Conservation (phyloP, 768 basidiomycete genomes). For the Suillus ampliporus region DNA sequence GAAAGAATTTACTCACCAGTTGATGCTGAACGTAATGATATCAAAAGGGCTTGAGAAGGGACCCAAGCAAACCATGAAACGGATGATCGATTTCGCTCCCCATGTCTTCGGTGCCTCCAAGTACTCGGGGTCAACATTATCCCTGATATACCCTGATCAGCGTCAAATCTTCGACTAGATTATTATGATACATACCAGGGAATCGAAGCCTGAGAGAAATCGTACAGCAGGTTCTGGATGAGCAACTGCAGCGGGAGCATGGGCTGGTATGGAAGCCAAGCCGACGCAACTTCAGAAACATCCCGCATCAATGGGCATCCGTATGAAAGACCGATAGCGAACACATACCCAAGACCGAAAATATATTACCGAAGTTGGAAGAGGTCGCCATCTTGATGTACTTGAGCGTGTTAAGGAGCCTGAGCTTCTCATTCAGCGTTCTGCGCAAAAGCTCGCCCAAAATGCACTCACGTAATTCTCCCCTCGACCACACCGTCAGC, state of each 20-base stretch:
- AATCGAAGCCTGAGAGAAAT: slow-evolving; percentile 43
- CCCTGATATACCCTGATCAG: slow-evolving; percentile 28
- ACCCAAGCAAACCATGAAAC: slow-evolving; percentile 43
- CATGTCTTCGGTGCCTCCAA: slow-evolving; percentile 36
- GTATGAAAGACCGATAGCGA: background rate
- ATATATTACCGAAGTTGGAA: slow-evolving; percentile 42
- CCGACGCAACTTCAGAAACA: slow-evolving; percentile 36
- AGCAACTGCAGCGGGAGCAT: slow-evolving; percentile 41
- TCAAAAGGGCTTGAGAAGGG: slow-evolving; percentile 44
- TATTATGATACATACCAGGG: slow-evolving; percentile 32
- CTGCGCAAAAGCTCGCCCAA: background rate
- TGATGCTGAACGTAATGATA: slow-evolving; percentile 36
- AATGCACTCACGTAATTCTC: slow-evolving; percentile 35
- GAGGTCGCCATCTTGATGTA: slow-evolving; percentile 46
- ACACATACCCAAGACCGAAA: slow-evolving; percentile 36
- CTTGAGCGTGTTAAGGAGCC: slow-evolving; percentile 42
- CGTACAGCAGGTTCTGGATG: slow-evolving; percentile 40
- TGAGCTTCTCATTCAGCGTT: slow-evolving; percentile 22
- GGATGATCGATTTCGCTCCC: slow-evolving; percentile 41
- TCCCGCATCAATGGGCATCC: background rate
- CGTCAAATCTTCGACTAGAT: background rate
- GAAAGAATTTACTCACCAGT: slow-evolving; percentile 31
- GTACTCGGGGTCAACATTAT: slow-evolving; percentile 45
- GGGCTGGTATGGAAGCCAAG: slow-evolving; percentile 44
- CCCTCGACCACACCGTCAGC: slow-evolving; percentile 39